Evolutionary conservation across 192 early-diverging fungal genomes (phyloP), one percentile per base, ranked within the genome.

Genomic region (Backusella parvicylindrica): DNA sequence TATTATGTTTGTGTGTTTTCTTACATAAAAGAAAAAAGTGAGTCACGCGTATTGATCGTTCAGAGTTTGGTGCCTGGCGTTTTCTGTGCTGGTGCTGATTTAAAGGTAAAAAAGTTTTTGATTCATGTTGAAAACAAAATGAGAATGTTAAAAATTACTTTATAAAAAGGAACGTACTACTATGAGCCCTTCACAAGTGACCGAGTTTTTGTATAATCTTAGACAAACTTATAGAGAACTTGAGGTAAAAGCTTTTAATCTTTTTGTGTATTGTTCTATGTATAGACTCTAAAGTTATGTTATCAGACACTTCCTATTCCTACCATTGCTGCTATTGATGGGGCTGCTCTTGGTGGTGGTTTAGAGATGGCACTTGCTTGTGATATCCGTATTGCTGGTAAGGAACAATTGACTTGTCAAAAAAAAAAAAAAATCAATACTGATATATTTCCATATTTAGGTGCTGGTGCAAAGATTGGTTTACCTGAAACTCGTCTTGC

Each of bases 61-160:
- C 89, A 89, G 69, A 94, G 93, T 82, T 49, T 86, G 23, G 95
- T 97, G 2, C 83, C 90, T 32, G 83, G 90, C 5, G 94, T 94
- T 30, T 99, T 99, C 79, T 99, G 95, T 81, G 94, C 96, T 2
- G 97, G 97, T 35, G 97, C 97, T 1, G 97, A 99, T 82, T 82
- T 99, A 76, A 98, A 96, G 83, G 92, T 90, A 87, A 68, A 33
- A 31, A 15, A 50, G 35, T n/a, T n/a, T 28, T 9, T 18, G 35
- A 32, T 67, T 35, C 21, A 36, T n/a, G 18, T 36, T 16, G 28
- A 33, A 63, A 26, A 13, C 2, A 26, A 32, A 16, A 9, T 43
- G 16, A 13, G 18, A 38, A 47, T 21, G 28, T 68, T 6, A 38
- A 37, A 12, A 8, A 21, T 71, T 31, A 43, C 41, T 50, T 30